These are phyloP conservation scores for Penicillium turbatum DNA, from an alignment of 495 filamentous ascomycete genomes.

Conservation along the genomic window DNA sequence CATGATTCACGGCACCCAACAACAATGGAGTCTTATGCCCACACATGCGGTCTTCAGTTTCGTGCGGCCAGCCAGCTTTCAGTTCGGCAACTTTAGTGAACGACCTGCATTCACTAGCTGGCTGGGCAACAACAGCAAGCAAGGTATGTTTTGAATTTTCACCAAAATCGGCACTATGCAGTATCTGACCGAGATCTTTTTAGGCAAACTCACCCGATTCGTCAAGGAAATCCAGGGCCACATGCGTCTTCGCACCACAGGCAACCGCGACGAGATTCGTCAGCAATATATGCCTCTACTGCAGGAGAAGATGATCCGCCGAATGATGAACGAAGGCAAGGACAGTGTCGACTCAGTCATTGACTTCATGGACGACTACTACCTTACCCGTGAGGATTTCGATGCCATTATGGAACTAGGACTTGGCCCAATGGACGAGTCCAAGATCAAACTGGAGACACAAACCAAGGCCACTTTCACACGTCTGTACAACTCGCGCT, in stretches of 20 bases:
- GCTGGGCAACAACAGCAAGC: slow-evolving; percentile 93
- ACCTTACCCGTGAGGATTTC: slow-evolving; percentile 91
- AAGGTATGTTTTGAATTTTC: slow-evolving; percentile 45
- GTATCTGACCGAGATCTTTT: slow-evolving; percentile 13
- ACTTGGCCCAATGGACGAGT: slow-evolving; percentile 75
- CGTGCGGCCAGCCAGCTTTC: slow-evolving; percentile 83
- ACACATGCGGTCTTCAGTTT: slow-evolving; percentile 96
- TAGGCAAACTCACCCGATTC: slow-evolving; percentile 74
- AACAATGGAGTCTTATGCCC: slow-evolving; percentile 98
- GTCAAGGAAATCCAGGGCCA: slow-evolving; percentile 95
- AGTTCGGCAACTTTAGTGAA: slow-evolving; percentile 66
- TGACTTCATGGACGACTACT: slow-evolving; percentile 95
- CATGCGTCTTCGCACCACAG: slow-evolving; percentile 87
- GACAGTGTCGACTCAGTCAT: slow-evolving; percentile 71
- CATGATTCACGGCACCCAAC: slow-evolving; percentile 97
- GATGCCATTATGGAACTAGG: slow-evolving; percentile 90
- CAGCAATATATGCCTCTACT: slow-evolving; percentile 89
- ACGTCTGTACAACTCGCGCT: slow-evolving; percentile 76
- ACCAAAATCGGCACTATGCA: not conserved
- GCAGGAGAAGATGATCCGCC: slow-evolving; percentile 75
- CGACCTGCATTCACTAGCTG: slow-evolving; percentile 73
- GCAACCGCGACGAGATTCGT: slow-evolving; percentile 90
- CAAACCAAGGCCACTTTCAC: slow-evolving; percentile 89
- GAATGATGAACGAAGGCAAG: slow-evolving; percentile 67
- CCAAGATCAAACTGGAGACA: slow-evolving; percentile 69